Percentiles rank a stretch among this genome's conserved stretches.
phyloP scores from a whole-genome alignment of 345 rosid species.

The Bruguiera sexangula region DNA sequence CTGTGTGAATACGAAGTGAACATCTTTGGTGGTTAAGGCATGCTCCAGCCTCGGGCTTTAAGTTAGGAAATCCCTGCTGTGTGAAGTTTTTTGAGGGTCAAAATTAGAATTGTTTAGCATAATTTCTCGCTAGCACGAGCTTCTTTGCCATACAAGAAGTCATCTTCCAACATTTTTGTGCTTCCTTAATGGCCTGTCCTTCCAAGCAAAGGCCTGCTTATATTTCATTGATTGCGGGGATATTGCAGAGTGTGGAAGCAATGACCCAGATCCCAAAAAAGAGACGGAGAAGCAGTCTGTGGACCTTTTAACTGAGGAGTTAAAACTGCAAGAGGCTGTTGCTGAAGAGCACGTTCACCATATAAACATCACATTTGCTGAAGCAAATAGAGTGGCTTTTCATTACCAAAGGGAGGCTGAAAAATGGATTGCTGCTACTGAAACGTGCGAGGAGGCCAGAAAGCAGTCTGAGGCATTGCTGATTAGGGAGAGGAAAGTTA shows the following conservation, averaged over 20 bases:
- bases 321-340: conserved; percentile 80
- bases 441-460: conserved; percentile 90
- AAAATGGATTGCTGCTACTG: conserved; percentile 91
- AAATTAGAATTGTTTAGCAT: neutral
- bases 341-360: conserved; percentile 49
- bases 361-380: conserved; percentile 73
- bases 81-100: conserved; percentile 15
- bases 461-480: conserved; percentile 72
- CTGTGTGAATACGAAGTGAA: too few relatives aligned
- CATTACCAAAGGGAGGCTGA: conserved; percentile 97
- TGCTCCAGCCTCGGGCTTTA: too few relatives aligned
- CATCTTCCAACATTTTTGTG: too few relatives aligned
- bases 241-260: conserved; percentile 73
- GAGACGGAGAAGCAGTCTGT: conserved; percentile 97
- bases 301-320: conserved; percentile 89
- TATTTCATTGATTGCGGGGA: conserved; percentile 5
- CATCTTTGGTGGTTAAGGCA: too few relatives aligned
- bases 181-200: neutral
- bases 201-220: neutral
- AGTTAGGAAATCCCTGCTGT: too few relatives aligned
- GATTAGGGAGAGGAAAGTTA: conserved; percentile 75
- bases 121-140: neutral
- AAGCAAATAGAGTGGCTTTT: conserved; percentile 88
- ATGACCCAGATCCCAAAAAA: conserved; percentile 75
- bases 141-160: neutral